Evolutionary conservation across 1,284 basidiomycete genomes (phyloP).

Genomic region (Pisolithus thermaeus): DNA sequence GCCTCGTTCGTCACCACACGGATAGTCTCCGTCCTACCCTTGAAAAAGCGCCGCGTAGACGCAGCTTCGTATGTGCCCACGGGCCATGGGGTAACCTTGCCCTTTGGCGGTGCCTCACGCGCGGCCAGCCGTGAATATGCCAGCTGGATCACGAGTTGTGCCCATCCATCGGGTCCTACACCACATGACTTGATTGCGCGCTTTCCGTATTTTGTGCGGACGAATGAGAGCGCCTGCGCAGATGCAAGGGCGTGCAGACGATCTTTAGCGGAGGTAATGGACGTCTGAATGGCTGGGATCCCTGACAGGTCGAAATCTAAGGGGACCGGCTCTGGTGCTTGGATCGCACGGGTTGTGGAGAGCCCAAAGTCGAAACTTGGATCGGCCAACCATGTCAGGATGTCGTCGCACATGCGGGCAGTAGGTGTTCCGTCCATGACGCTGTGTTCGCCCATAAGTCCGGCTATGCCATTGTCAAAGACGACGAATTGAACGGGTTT

Average conservation of each 20-base stretch:
- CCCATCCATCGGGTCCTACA: constrained; percentile 88
- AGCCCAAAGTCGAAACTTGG: constrained; percentile 53
- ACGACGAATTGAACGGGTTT: constrained; percentile 82
- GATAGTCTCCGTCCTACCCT: constrained; percentile 87
- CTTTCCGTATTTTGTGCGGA: constrained; percentile 79
- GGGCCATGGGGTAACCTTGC: constrained; percentile 31
- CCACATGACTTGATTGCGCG: constrained; percentile 82
- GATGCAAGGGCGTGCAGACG: constrained; percentile 59
- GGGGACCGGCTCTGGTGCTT: constrained; percentile 27
- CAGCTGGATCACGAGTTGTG: constrained; percentile 84
- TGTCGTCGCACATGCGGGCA: constrained; percentile 55
- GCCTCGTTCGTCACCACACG: constrained; percentile 70
- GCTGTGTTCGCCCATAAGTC: constrained; percentile 88
- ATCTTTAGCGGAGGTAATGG: constrained; percentile 52
- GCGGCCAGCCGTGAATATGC: constrained; percentile 68
- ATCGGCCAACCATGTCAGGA: constrained; percentile 59
- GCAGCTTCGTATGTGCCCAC: constrained; percentile 87
- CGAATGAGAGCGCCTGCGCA: constrained; percentile 62
- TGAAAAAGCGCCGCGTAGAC: constrained; percentile 76
- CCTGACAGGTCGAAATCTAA: constrained; percentile 66
- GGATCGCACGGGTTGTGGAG: constrained; percentile 12
- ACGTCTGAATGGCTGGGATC: constrained; percentile 30
- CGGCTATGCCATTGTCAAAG: constrained; percentile 73
- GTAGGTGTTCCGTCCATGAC: constrained; percentile 84
- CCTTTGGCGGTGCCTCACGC: constrained; percentile 21